Evolutionary conservation across 1,139 yeast genomes (phyloP), one percentile per base, ranked within the genome.

Genomic region (Geotrichum histeridarum): DNA sequence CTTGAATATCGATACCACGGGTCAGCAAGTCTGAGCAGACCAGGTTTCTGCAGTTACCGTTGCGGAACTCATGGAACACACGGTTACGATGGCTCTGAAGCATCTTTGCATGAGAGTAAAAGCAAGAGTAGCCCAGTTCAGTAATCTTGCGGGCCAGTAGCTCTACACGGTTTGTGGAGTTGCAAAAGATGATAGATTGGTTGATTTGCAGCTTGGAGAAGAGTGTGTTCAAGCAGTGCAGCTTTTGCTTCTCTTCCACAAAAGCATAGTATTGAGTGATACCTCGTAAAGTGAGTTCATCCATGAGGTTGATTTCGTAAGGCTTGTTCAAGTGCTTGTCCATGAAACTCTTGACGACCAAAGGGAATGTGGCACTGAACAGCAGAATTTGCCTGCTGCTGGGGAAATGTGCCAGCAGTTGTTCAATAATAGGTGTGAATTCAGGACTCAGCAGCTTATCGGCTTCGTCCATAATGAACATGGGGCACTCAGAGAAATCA

Each of bases 1-100:
- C 98, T 73, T 93, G 99, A 65, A 93, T 93, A 78, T 93, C 99
- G 65, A 93, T 93, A 81, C 99, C 99, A 79, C 99, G 88, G 39
- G 99, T 93, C 64, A 93, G 80, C 63, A 93, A 79, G 75, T 93
- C 99, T 0, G 98, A 88, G 74, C 99, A 93, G 39, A 93, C 99
- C 67, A 93, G 79, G 67, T 93, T 93, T 75, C 99, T 86, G 66
- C 94, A 96, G 70, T 89, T 90, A 54, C 99, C 99, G 72, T 90
- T 96, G 78, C 99, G 86, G 72, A 93, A 93, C 70, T 93, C 98
- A 69, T 93, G 99, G 80, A 93, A 93, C 11, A 93, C 99, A 71
- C 91, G 88, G 76, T 93, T 93, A 79, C 99, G 87, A 55, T 95
- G 96, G 59, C 86, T 86, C 75, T 93, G 98, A 39, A 95, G 93